phyloP scores from a whole-genome alignment of 2,329 filamentous ascomycete genomes.

The Talaromyces piceae region DNA sequence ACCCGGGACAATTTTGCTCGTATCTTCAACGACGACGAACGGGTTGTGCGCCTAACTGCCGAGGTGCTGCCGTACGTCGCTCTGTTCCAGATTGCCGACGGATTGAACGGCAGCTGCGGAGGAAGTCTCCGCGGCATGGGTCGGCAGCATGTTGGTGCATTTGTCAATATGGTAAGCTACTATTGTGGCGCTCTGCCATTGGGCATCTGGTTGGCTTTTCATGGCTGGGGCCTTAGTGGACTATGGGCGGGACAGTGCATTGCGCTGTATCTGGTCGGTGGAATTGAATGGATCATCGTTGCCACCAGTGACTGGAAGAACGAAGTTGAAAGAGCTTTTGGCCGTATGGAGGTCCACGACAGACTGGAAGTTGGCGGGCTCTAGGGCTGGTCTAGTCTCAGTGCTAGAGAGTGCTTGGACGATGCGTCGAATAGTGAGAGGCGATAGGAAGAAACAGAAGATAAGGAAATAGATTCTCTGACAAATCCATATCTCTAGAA shows the following conservation, averaged over 20 bases:
- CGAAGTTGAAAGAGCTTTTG: conserved; percentile 64
- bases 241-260: conserved; percentile 80
- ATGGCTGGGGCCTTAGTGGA: conserved; percentile 74
- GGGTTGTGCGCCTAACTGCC: conserved; percentile 65
- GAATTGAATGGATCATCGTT: conserved; percentile 72
- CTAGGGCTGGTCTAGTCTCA: background rate
- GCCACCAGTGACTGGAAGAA: conserved; percentile 68
- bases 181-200: conserved; percentile 72
- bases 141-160: conserved; percentile 73
- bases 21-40: conserved; percentile 71
- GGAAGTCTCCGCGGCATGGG: conserved; percentile 78
- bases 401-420: background rate
- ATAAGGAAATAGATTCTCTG: background rate
- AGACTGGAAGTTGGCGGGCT: conserved; percentile 14
- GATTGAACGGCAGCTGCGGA: conserved; percentile 76
- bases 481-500: background rate
- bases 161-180: conserved; percentile 75
- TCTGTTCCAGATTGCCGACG: conserved; percentile 84
- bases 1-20: conserved; percentile 66
- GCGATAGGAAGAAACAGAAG: background rate
- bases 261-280: conserved; percentile 71
- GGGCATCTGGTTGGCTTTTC: conserved; percentile 79
- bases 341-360: conserved; percentile 54
- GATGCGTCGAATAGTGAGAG: background rate
- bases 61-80: conserved; percentile 82